Evolutionary conservation across 2,329 filamentous ascomycete species (phyloP).

Genomic region (Pseudogymnoascus sp.): DNA sequence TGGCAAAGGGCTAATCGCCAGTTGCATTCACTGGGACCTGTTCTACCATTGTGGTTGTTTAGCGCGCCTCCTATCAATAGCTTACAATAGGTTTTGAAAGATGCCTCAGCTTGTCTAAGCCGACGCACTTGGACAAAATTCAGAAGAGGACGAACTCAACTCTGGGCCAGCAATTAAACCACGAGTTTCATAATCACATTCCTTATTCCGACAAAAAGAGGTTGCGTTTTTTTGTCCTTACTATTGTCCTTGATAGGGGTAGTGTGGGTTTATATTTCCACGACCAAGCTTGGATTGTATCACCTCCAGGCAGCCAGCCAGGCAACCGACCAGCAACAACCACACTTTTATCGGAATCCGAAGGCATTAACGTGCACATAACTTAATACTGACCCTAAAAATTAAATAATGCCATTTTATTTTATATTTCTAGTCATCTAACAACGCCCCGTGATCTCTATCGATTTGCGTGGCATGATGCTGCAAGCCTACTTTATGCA

Average conservation of each 20-base stretch:
- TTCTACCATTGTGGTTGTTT: background rate
- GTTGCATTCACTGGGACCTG: background rate
- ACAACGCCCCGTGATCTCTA: background rate
- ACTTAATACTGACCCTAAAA: background rate
- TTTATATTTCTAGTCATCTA: background rate
- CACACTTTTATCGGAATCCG: no score
- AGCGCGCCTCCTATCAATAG: background rate
- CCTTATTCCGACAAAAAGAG: background rate
- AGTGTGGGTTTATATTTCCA: background rate
- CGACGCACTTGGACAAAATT: background rate
- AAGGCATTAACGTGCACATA: background rate
- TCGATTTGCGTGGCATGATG: background rate
- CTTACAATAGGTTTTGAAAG: background rate
- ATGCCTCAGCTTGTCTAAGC: background rate
- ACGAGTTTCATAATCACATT: background rate
- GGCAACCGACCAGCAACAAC: background rate
- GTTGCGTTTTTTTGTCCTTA: background rate
- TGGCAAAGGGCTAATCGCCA: background rate
- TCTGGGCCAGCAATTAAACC: background rate
- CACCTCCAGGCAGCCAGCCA: background rate
- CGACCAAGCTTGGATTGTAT: background rate
- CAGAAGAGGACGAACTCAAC: background rate
- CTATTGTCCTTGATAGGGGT: background rate
- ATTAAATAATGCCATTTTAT: background rate
- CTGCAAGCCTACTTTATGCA: background rate